Conservation (phyloP, 371 early-diverging fungal genomes). For the Saksenaea vasiformis region DNA sequence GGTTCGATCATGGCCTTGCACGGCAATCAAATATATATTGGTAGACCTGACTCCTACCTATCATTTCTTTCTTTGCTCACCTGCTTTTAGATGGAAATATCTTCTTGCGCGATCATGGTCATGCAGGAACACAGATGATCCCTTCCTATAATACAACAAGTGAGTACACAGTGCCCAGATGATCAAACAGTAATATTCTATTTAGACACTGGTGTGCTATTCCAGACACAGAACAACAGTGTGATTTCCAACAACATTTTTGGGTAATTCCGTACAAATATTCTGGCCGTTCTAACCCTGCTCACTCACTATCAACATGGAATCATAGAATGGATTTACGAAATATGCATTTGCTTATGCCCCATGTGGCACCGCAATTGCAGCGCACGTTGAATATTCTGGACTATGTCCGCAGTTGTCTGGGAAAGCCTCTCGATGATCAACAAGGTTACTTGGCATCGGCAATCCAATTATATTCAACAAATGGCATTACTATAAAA, state of each 20-base stretch:
- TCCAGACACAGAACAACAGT: slow-evolving; percentile 39
- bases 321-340: slow-evolving; percentile 39
- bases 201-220: slow-evolving; percentile 35
- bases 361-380: slow-evolving; percentile 22
- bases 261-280: slow-evolving; percentile 23
- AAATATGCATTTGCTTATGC: slow-evolving; percentile 21
- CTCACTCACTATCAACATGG: background rate
- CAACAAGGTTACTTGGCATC: slow-evolving; percentile 46
- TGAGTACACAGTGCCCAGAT: slow-evolving; percentile 9
- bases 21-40: slow-evolving; percentile 33
- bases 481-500: slow-evolving; percentile 41
- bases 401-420: slow-evolving; percentile 28
- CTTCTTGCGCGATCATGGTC: slow-evolving; percentile 38
- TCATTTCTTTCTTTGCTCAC: background rate
- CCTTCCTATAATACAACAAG: slow-evolving; percentile 37
- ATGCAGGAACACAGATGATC: slow-evolving; percentile 24
- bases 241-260: slow-evolving; percentile 47
- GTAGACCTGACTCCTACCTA: slow-evolving; percentile 14
- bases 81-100: slow-evolving; percentile 37
- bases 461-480: slow-evolving; percentile 35
- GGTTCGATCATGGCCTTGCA: slow-evolving; percentile 30
- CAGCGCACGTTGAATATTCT: slow-evolving; percentile 19
- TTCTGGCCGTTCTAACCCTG: background rate
- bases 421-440: slow-evolving; percentile 18
- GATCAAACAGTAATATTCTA: background rate